These are phyloP conservation scores for Trichoderma gamsii DNA, from an alignment of 495 filamentous ascomycete genomes.

Conservation along the genomic window DNA sequence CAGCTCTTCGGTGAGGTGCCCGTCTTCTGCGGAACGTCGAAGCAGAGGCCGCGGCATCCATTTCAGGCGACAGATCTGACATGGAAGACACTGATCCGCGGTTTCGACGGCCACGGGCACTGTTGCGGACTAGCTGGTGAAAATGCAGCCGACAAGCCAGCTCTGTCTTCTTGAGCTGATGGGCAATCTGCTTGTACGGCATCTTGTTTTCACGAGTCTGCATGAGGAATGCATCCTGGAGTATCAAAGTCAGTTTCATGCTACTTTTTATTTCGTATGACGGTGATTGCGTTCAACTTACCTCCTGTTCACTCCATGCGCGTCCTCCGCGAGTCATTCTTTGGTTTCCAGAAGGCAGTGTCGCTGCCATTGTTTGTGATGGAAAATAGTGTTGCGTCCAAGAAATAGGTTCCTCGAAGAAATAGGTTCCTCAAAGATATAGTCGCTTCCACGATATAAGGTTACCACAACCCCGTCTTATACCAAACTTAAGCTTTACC, in stretches of 20 bases:
- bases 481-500: no score
- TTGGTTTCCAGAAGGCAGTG: conserved; percentile 38
- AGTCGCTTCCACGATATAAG: no score
- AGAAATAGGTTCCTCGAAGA: no score
- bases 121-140: conserved; percentile 76
- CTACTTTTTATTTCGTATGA: background rate
- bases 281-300: conserved; percentile 31
- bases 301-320: conserved; percentile 75
- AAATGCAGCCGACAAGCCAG: conserved; percentile 79
- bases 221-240: conserved; percentile 74
- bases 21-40: background rate
- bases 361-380: no score
- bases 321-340: conserved; percentile 66
- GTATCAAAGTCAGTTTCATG: background rate
- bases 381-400: no score
- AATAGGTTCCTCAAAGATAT: no score
- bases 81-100: conserved; percentile 55
- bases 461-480: no score
- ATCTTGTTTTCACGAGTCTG: conserved; percentile 79
- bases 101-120: conserved; percentile 64
- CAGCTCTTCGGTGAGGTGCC: conserved; percentile 33
- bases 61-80: conserved; percentile 39
- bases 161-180: conserved; percentile 78
- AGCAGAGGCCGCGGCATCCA: conserved; percentile 18
- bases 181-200: conserved; percentile 84